Evolutionary conservation across 345 rosid genomes (phyloP).

Genomic region (Hibiscus mutabilis): DNA sequence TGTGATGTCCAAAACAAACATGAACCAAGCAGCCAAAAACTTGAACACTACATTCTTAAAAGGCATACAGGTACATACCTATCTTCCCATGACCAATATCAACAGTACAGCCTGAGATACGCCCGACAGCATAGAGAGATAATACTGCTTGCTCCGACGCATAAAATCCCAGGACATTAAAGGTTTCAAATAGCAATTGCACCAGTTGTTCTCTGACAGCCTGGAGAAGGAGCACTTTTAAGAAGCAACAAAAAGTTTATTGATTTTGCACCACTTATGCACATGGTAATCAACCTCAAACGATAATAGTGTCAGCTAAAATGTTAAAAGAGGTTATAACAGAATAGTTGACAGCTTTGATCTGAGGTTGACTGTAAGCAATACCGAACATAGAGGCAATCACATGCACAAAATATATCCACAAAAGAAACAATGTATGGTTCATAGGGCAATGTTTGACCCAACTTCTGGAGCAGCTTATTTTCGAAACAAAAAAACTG

Average conservation of each 20-base stretch:
- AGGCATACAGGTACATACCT: conserved; percentile 31
- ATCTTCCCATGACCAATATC: conserved; percentile 99
- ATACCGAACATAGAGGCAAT: neutral
- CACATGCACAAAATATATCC: neutral
- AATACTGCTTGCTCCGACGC: conserved; percentile 98
- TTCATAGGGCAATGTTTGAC: neutral
- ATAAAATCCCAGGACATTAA: conserved; percentile 93
- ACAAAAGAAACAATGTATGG: neutral
- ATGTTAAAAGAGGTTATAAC: neutral
- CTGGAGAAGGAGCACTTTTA: conserved; percentile 32
- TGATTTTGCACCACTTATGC: neutral
- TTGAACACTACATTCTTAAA: neutral
- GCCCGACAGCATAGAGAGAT: conserved; percentile 96
- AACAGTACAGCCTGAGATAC: conserved; percentile 97
- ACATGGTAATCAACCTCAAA: neutral
- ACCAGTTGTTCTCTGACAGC: conserved; percentile 86
- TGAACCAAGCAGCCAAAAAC: neutral
- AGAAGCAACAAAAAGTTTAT: neutral
- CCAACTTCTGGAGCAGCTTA: neutral
- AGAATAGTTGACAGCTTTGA: neutral
- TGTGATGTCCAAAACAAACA: neutral
- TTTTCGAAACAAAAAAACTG: neutral
- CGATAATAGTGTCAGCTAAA: neutral
- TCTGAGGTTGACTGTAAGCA: neutral
- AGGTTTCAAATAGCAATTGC: conserved; percentile 94